Evolutionary conservation across 2,329 filamentous ascomycete genomes (phyloP).

Genomic region (Fusarium avenaceum): DNA sequence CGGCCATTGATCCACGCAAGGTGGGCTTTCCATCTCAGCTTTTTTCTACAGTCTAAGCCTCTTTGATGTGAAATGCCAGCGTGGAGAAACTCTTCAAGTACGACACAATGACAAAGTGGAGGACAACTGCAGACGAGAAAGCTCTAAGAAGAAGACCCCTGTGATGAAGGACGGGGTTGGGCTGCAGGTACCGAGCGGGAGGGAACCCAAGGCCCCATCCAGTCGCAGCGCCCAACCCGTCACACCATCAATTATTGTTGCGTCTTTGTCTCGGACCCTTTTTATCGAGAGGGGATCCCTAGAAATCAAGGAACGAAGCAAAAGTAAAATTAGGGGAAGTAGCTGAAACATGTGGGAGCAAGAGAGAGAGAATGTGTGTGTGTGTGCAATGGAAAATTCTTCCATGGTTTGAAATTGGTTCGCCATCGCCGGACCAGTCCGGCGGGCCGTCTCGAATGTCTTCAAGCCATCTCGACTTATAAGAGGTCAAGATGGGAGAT

Average conservation of each 20-base stretch:
- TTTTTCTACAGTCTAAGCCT: conserved; percentile 15
- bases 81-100: conserved; percentile 19
- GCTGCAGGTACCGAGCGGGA: conserved; percentile 45
- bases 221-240: conserved; percentile 33
- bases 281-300: conserved; percentile 18
- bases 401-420: conserved; percentile 31
- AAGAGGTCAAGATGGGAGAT: conserved; percentile 33
- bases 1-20: conserved; percentile 16
- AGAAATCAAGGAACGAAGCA: conserved; percentile 30
- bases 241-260: conserved; percentile 28
- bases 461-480: conserved; percentile 27
- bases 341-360: conserved; percentile 18
- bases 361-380: background rate
- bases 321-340: conserved; percentile 6
- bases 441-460: conserved; percentile 24
- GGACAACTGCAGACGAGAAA: conserved; percentile 18
- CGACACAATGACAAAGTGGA: conserved; percentile 23
- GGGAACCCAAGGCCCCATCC: conserved; percentile 40
- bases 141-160: conserved; percentile 31
- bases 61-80: conserved; percentile 20
- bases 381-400: conserved; percentile 12
- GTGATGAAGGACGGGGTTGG: conserved; percentile 30
- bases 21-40: conserved; percentile 20
- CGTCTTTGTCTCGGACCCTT: conserved; percentile 29
- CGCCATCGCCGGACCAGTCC: conserved; percentile 31